phyloP scores from a whole-genome alignment of 805 yeast species.

The Ogataea pini region DNA sequence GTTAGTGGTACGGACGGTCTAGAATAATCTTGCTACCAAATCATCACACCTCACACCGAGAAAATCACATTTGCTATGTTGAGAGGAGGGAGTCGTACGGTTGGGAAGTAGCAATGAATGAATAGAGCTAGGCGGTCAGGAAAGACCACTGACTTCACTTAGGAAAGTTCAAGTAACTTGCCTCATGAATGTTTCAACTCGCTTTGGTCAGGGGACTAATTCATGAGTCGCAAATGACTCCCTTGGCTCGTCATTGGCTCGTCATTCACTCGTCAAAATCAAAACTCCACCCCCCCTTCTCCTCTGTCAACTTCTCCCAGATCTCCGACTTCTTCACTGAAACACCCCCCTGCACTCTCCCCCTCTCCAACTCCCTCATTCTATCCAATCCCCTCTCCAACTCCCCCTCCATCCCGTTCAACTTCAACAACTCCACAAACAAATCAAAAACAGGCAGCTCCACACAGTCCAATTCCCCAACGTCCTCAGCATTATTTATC shows the following conservation, averaged over 20 bases:
- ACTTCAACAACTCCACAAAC: conserved; percentile 51
- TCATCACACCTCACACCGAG: too few species aligned
- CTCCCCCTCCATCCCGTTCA: conserved; percentile 39
- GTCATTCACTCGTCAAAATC: conserved; percentile 29
- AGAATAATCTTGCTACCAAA: too few species aligned
- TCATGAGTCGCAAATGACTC: not conserved
- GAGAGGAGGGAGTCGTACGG: too few species aligned
- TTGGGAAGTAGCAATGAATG: too few species aligned
- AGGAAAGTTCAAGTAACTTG: too few species aligned
- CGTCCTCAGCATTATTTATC: conserved; percentile 53
- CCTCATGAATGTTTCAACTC: too few species aligned
- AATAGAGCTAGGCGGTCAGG: too few species aligned
- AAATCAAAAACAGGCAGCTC: conserved; percentile 62
- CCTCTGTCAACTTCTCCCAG: conserved; percentile 48
- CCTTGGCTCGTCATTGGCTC: not conserved
- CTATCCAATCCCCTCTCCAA: conserved; percentile 39
- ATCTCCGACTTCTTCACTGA: conserved; percentile 43
- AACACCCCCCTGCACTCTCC: conserved; percentile 25
- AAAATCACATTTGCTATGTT: too few species aligned
- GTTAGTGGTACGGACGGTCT: too few species aligned
- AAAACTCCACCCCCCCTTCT: conserved; percentile 35
- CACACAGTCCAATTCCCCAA: conserved; percentile 51
- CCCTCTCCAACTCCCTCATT: conserved; percentile 38
- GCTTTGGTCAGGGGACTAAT: too few species aligned
- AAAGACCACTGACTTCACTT: too few species aligned